Conservation (phyloP, 176 grass and related monocot genomes). For the Phoenix roebelenii region DNA sequence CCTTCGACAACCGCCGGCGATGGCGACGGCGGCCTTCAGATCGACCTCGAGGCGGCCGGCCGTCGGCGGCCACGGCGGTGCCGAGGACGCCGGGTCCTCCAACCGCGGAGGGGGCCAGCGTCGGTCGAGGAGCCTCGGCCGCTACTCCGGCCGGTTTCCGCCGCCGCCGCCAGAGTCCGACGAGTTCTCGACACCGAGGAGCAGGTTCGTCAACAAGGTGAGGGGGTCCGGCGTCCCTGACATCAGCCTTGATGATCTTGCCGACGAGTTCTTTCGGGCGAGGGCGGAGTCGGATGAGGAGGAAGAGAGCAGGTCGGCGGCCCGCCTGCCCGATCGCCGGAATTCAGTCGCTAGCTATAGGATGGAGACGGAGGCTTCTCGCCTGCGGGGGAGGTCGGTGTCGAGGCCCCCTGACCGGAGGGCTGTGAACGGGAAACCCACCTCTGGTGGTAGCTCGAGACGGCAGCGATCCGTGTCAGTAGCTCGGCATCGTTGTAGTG, state of each 20-base stretch:
- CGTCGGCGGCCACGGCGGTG: constrained; percentile 11
- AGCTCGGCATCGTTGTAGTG: constrained; percentile 33
- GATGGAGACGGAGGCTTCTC: constrained; percentile 63
- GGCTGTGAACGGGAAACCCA: background rate
- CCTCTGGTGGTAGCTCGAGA: background rate
- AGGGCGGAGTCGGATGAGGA: constrained; percentile 87
- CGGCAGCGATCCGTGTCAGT: constrained; percentile 47
- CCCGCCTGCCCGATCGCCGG: constrained; percentile 13
- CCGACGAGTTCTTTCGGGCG: constrained; percentile 81
- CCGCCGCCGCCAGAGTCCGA: constrained; percentile 45
- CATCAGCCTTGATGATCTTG: constrained; percentile 92
- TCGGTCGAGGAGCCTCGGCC: constrained; percentile 71
- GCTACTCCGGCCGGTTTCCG: constrained; percentile 29
- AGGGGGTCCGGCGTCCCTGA: constrained; percentile 25
- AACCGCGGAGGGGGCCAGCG: constrained; percentile 22
- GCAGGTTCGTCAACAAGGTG: constrained; percentile 64
- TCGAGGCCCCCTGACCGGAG: constrained; percentile 43
- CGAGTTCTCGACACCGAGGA: constrained; percentile 47
- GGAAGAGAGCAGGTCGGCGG: constrained; percentile 15
- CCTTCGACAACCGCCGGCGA: background rate
- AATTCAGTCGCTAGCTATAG: constrained; percentile 48
- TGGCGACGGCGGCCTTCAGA: constrained; percentile 21
- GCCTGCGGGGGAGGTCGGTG: constrained; percentile 53
- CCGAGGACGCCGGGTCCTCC: constrained; percentile 23
- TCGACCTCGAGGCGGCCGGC: constrained; percentile 15